Evolutionary conservation across 1,139 yeast species (phyloP).

Genomic region (Protomyces inundatus): DNA sequence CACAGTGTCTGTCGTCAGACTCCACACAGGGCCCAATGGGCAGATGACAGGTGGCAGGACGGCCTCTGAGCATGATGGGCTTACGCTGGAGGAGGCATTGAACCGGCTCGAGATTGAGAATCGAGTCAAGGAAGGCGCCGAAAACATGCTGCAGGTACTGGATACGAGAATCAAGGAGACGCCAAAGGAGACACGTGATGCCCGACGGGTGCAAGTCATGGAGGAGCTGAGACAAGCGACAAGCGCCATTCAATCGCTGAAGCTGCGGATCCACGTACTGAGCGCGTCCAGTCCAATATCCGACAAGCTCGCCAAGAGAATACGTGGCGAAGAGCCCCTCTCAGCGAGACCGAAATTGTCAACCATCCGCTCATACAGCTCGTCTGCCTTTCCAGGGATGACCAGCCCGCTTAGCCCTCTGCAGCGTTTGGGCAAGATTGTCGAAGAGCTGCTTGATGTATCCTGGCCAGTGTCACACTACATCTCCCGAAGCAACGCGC

Average conservation of each 20-base stretch:
- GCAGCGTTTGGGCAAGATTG: background rate
- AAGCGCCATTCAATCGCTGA: constrained; percentile 39
- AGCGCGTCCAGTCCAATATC: background rate
- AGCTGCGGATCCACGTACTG: constrained; percentile 37
- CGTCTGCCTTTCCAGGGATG: background rate
- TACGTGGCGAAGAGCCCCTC: constrained; percentile 11
- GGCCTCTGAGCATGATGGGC: background rate
- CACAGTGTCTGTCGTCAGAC: background rate
- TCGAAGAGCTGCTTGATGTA: background rate
- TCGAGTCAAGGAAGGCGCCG: constrained; percentile 43
- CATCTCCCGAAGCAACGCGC: constrained; percentile 57
- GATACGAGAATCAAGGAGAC: constrained; percentile 32
- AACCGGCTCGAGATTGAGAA: constrained; percentile 40
- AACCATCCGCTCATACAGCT: constrained; percentile 8
- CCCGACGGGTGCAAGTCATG: constrained; percentile 36
- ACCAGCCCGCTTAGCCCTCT: background rate
- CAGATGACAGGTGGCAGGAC: background rate
- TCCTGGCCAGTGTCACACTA: constrained; percentile 34
- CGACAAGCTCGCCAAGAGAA: constrained; percentile 3
- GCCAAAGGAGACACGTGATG: constrained; percentile 35
- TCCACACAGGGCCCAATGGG: background rate
- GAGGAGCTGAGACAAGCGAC: constrained; percentile 42
- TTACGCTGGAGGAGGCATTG: constrained; percentile 6
- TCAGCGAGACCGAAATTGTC: constrained; percentile 8
- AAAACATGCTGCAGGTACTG: constrained; percentile 40